Evolutionary conservation across 495 filamentous ascomycete genomes (phyloP).

Genomic region (Collariella sp.): DNA sequence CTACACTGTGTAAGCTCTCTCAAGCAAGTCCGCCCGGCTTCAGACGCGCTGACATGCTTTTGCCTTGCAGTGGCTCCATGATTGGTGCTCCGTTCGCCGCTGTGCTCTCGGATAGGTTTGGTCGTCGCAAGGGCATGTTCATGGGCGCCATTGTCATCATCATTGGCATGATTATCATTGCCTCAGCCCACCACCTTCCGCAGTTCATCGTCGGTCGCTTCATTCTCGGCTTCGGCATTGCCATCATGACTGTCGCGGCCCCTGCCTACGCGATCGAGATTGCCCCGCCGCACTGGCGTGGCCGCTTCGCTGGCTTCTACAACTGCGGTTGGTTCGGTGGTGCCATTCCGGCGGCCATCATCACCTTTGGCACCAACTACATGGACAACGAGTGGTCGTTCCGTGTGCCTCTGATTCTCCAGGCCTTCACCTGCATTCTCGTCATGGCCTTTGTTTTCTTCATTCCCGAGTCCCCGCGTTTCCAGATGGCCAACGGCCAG

Average conservation of each 20-base stretch:
- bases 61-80: constrained; percentile 35
- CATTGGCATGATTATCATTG: constrained; percentile 38
- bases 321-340: constrained; percentile 47
- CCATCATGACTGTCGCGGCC: constrained; percentile 42
- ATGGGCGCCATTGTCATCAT: constrained; percentile 46
- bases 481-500: constrained; percentile 48
- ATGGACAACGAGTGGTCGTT: constrained; percentile 37
- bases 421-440: constrained; percentile 38
- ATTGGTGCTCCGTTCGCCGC: constrained; percentile 38
- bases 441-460: constrained; percentile 47
- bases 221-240: constrained; percentile 43
- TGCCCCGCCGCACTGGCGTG: constrained; percentile 43
- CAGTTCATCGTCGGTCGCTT: constrained; percentile 46
- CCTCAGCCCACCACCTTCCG: constrained; percentile 27
- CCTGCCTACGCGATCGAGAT: constrained; percentile 43
- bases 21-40: too few species aligned
- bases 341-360: constrained; percentile 39
- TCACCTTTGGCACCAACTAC: constrained; percentile 37
- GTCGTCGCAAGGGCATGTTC: constrained; percentile 40
- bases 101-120: constrained; percentile 37
- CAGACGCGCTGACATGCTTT: neutral
- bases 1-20: constrained; percentile 37
- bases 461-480: constrained; percentile 57
- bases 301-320: constrained; percentile 42
- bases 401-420: constrained; percentile 41